These are phyloP conservation scores for Salix caprea DNA, from an alignment of 345 rosid species.

Conservation along the genomic window DNA sequence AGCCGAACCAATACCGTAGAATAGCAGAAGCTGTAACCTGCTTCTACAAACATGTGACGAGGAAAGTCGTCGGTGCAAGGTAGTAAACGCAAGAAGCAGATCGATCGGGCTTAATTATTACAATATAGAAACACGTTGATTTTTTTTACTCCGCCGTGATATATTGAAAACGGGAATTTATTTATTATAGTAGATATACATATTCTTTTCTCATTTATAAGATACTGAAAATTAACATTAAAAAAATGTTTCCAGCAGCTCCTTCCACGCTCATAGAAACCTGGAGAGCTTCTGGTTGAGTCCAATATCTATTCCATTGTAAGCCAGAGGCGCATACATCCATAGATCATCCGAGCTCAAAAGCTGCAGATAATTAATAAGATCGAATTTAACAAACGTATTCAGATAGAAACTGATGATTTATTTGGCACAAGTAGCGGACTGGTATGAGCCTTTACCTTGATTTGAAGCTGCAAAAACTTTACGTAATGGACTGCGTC, in stretches of 20 bases:
- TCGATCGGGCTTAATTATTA: not conserved
- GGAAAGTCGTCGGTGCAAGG: not conserved
- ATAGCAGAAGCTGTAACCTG: not conserved
- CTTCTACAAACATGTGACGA: not conserved
- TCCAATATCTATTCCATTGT: constrained; percentile 79
- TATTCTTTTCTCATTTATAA: not conserved
- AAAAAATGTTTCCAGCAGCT: not conserved
- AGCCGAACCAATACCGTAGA: no score
- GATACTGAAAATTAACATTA: not conserved
- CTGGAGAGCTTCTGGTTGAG: constrained; percentile 60
- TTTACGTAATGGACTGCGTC: constrained; percentile 89
- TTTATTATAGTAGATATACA: not conserved
- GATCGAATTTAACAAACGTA: not conserved
- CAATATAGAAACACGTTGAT: not conserved
- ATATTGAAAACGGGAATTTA: not conserved
- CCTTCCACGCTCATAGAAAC: constrained; percentile 20
- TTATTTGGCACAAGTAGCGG: no score
- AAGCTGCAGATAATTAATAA: constrained; percentile 40
- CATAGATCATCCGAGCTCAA: constrained; percentile 93
- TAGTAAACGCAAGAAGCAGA: not conserved
- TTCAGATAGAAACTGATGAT: not conserved
- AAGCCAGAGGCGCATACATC: constrained; percentile 96
- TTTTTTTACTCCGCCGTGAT: not conserved
- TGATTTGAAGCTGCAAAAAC: constrained; percentile 86
- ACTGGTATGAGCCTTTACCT: constrained; percentile 34